Conservation (phyloP, 1,284 basidiomycete species). For the Ganoderma sinense region DNA sequence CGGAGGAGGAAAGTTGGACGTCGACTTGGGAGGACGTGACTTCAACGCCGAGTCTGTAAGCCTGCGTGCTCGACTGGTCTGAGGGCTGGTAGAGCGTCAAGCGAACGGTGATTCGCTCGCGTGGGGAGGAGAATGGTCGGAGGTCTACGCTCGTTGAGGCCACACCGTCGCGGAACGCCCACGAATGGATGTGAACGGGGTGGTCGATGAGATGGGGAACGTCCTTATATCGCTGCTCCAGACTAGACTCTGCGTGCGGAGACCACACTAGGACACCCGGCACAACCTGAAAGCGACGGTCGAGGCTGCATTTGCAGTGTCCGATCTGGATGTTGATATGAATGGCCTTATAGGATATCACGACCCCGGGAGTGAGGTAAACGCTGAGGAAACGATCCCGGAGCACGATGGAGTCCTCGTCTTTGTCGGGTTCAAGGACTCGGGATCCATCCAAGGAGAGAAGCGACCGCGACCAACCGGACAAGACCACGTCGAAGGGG, state of each 20-base stretch:
- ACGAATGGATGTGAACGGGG: constrained; percentile 19
- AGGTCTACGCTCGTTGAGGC: constrained; percentile 6
- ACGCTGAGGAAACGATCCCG: neutral
- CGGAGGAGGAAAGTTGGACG: no score
- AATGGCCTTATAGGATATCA: neutral
- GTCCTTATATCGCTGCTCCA: neutral
- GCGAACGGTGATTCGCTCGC: neutral
- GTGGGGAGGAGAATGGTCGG: neutral
- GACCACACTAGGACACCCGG: constrained; percentile 8
- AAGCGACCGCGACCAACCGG: constrained; percentile 11
- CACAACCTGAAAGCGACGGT: neutral
- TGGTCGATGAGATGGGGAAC: constrained; percentile 7
- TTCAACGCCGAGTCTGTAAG: neutral
- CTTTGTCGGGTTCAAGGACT: neutral
- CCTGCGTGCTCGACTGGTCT: neutral
- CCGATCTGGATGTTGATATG: constrained; percentile 16
- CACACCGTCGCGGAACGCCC: constrained; percentile 15
- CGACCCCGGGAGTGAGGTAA: neutral
- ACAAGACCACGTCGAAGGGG: constrained; percentile 14
- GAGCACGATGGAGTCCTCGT: constrained; percentile 1
- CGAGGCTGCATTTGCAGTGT: constrained; percentile 17
- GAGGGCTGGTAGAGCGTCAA: neutral
- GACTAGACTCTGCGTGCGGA: neutral
- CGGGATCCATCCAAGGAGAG: constrained; percentile 9
- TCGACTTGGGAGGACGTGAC: neutral